Base-by-base conservation (phyloP, 116 monocot species). In the Trichopus zeylanicus region DNA sequence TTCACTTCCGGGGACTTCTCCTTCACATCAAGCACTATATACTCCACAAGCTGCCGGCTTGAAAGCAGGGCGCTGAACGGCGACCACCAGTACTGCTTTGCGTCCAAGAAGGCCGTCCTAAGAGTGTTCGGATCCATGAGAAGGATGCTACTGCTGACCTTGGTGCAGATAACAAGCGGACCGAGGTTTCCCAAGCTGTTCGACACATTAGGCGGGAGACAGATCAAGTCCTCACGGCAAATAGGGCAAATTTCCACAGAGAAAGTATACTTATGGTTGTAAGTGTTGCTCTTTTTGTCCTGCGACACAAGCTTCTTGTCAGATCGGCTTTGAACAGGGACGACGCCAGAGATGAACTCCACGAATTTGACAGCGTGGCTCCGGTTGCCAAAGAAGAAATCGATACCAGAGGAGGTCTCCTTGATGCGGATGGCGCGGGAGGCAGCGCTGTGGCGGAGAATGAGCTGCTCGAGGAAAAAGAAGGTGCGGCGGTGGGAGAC, bases 251-350 rank as follows among this genome's bases (percentile, higher is more conserved):
- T 86, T 60, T 86, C 83, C 19, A 89, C 89, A 1, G 89, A 95
- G 59, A 89, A 89, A 2, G 89, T 95, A 65, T 89, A 59, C 71
- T 86, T 89, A 61, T 95, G 86, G 52, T 95, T 95, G 69, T 84
- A 95, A 16, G 65, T 52, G 48, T 63, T 86, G 60, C 72, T 81
- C 74, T 95, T 95, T 0, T 30, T 15, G 56, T 95, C 94, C 24
- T 95, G 94, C 0, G 89, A 89, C 11, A 95, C 94, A 1, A 95
- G 84, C 35, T 89, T 81, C 67, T 89, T 95, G 51, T 86, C 89
- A 13, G 70, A 59, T 8, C 78, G 75, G 47, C 53, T 69, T 9
- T 62, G 69, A 6, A 74, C 64, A 4, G 94, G 94, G 21, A 80
- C 71, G n/a, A 89, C 86, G 13, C 31, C 63, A 31, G 65, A 56